Percentiles rank a stretch among this genome's conserved stretches.
phyloP scores from a whole-genome alignment of 805 yeast species.

The Metschnikowia anglica region DNA sequence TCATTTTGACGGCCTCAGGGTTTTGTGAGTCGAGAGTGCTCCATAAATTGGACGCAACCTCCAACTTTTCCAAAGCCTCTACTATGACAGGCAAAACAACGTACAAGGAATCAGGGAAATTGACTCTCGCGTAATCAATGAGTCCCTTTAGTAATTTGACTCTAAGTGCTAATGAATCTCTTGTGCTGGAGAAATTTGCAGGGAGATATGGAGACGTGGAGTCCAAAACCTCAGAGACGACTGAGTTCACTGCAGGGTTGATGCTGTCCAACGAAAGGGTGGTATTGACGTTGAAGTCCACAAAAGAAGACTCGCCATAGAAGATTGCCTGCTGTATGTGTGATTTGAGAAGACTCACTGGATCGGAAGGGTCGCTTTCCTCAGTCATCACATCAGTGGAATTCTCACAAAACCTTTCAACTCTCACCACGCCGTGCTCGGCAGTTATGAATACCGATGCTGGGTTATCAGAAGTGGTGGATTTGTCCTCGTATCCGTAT shows the following conservation, averaged over 20 bases:
- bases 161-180: conserved; percentile 53
- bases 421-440: conserved; percentile 58
- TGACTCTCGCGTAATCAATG: conserved; percentile 43
- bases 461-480: conserved; percentile 35
- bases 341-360: conserved; percentile 51
- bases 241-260: conserved; percentile 42
- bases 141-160: conserved; percentile 44
- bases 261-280: conserved; percentile 26
- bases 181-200: conserved; percentile 48
- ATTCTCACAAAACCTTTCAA: conserved; percentile 46
- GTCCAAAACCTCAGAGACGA: conserved; percentile 55
- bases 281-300: conserved; percentile 48
- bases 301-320: conserved; percentile 48
- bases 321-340: conserved; percentile 85
- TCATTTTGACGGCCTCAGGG: conserved; percentile 14
- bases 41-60: conserved; percentile 50
- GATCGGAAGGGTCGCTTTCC: conserved; percentile 23
- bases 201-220: conserved; percentile 60
- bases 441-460: conserved; percentile 49
- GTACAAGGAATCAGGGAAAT: conserved; percentile 42
- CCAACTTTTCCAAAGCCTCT: conserved; percentile 33
- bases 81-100: conserved; percentile 37
- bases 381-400: conserved; percentile 15
- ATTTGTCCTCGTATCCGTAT: conserved; percentile 50
- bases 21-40: conserved; percentile 16